Conservation (phyloP, 805 yeast species). For the Saitoella complicata region DNA sequence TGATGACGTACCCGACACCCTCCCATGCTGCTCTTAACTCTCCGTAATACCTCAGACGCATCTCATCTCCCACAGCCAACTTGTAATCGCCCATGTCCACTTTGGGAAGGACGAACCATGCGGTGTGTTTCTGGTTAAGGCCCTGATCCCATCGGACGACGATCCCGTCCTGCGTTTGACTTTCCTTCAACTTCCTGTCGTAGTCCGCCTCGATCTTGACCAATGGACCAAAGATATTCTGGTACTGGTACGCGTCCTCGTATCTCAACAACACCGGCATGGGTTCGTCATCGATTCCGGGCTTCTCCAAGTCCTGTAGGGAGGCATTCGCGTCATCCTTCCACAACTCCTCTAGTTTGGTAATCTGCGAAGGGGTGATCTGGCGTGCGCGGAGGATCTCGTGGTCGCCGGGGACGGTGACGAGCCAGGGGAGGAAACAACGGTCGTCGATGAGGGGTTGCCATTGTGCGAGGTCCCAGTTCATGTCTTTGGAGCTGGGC, state of each 20-base stretch:
- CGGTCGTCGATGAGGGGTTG: constrained; percentile 69
- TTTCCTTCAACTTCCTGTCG: constrained; percentile 57
- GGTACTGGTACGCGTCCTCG: constrained; percentile 71
- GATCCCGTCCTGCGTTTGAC: constrained; percentile 59
- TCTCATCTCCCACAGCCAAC: constrained; percentile 74
- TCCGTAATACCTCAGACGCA: constrained; percentile 50
- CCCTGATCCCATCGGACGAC: constrained; percentile 60
- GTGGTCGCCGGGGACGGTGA: constrained; percentile 49
- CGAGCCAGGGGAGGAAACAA: constrained; percentile 68
- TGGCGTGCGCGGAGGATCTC: constrained; percentile 38
- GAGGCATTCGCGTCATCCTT: constrained; percentile 54
- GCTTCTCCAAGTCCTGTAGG: constrained; percentile 43
- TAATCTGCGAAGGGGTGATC: constrained; percentile 49
- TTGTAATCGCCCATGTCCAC: constrained; percentile 46
- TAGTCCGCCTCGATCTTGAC: constrained; percentile 69
- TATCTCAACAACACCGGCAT: constrained; percentile 63
- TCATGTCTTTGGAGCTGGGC: constrained; percentile 42
- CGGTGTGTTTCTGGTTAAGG: constrained; percentile 46
- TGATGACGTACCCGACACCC: constrained; percentile 52
- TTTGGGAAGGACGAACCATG: constrained; percentile 51
- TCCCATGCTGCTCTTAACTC: constrained; percentile 49
- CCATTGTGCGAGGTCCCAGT: constrained; percentile 86
- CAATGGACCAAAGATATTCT: constrained; percentile 68
- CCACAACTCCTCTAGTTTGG: constrained; percentile 70
- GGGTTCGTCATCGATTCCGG: constrained; percentile 39